These are phyloP conservation scores for Actinomortierella wolfii DNA, from an alignment of 371 early-diverging fungal species.

Conservation along the genomic window DNA sequence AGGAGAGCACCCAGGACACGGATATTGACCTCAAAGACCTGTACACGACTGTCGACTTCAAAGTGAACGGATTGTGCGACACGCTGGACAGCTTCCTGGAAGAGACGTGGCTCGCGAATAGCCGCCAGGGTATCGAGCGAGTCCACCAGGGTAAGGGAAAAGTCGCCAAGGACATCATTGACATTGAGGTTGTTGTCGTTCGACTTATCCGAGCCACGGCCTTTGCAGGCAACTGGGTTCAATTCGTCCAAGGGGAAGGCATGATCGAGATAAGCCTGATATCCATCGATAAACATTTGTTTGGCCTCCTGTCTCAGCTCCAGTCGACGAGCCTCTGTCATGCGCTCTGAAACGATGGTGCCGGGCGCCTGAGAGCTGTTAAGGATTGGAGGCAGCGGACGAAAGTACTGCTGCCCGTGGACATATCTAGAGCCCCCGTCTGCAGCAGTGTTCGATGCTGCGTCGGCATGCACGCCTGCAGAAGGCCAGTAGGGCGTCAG, in stretches of 20 bases:
- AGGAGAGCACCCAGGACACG: conserved; percentile 88
- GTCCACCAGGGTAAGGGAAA: conserved; percentile 89
- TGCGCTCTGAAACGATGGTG: conserved; percentile 28
- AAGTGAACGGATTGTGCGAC: conserved; percentile 75
- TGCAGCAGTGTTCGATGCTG: no score
- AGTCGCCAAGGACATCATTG: conserved; percentile 94
- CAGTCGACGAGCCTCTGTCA: conserved; percentile 34
- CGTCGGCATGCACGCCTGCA: no score
- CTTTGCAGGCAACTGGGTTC: conserved; percentile 83
- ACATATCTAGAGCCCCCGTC: no score
- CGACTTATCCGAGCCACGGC: conserved; percentile 75
- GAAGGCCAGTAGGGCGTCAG: no score
- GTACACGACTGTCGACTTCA: conserved; percentile 84
- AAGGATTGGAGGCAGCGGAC: conserved; percentile 16
- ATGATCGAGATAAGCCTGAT: conserved; percentile 78
- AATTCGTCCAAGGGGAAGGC: conserved; percentile 95
- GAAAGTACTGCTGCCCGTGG: conserved; percentile 24
- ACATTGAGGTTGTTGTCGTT: conserved; percentile 67
- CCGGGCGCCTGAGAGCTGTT: conserved; percentile 14
- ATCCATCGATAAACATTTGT: conserved; percentile 92
- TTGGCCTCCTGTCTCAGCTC: conserved; percentile 42
- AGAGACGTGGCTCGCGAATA: conserved; percentile 64
- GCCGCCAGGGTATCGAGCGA: conserved; percentile 86
- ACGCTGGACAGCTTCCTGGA: conserved; percentile 73
- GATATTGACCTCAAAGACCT: conserved; percentile 95